Percentiles rank a stretch among this genome's conserved stretches.
These are phyloP conservation scores for Jamesozyma gamospora DNA, from an alignment of 805 yeast genomes.

Conservation along the genomic window DNA sequence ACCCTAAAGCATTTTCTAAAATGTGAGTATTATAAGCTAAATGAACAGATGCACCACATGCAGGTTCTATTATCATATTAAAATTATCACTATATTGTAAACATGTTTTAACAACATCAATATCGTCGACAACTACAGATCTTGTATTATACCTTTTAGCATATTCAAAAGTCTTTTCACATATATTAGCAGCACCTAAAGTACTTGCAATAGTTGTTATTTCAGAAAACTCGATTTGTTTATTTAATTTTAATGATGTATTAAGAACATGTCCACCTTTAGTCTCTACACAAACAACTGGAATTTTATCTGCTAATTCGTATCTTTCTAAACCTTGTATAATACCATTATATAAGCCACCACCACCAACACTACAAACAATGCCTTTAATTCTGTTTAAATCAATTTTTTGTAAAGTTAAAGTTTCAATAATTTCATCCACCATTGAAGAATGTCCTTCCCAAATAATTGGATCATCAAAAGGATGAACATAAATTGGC, in stretches of 20 bases:
- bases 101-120: conserved; percentile 48
- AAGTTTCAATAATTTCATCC: conserved; percentile 33
- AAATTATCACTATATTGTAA: conserved; percentile 41
- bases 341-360: conserved; percentile 47
- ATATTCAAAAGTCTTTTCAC: conserved; percentile 40
- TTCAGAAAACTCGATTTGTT: conserved; percentile 36
- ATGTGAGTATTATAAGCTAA: conserved; percentile 33
- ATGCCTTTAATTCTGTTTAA: conserved; percentile 32
- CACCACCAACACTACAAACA: conserved; percentile 50
- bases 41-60: conserved; percentile 62
- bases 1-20: conserved; percentile 10
- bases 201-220: conserved; percentile 52
- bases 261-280: conserved; percentile 50
- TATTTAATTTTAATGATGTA: conserved; percentile 38
- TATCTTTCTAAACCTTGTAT: conserved; percentile 35
- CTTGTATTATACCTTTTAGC: conserved; percentile 32
- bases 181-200: conserved; percentile 51
- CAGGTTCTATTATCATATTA: conserved; percentile 53
- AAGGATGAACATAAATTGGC: conserved; percentile 47
- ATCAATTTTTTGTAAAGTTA: conserved; percentile 15
- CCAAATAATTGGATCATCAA: conserved; percentile 43
- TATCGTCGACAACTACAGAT: conserved; percentile 40
- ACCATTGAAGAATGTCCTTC: conserved; percentile 43
- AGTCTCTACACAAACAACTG: conserved; percentile 48
- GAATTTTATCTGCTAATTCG: conserved; percentile 28